A percentile compares a stretch with the other conserved stretches of the same genome.
Conservation (phyloP, 768 basidiomycete genomes). For the Psilocybe cubensis region DNA sequence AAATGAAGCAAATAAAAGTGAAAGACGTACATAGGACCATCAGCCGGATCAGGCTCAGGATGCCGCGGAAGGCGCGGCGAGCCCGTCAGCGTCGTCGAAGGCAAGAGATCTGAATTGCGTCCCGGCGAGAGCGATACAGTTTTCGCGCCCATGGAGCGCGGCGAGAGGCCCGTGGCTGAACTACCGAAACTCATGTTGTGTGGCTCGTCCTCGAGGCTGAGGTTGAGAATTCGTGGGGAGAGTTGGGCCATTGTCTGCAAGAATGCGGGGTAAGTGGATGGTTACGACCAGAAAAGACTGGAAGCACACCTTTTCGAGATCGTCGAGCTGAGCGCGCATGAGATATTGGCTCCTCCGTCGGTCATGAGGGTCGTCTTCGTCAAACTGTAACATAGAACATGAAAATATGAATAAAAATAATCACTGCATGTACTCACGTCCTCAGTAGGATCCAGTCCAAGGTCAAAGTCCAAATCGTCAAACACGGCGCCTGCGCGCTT, state of each 20-base stretch:
- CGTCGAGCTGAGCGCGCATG: constrained; percentile 77
- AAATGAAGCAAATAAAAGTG: not conserved
- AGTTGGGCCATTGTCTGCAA: constrained; percentile 65
- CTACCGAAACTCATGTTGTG: constrained; percentile 28
- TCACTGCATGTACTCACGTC: constrained; percentile 36
- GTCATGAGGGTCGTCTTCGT: constrained; percentile 74
- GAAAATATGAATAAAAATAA: constrained; percentile 18
- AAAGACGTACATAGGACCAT: constrained; percentile 22
- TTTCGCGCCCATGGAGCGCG: constrained; percentile 33
- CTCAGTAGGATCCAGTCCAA: constrained; percentile 49
- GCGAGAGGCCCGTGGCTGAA: constrained; percentile 34
- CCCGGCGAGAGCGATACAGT: constrained; percentile 24
- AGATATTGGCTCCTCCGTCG: constrained; percentile 74
- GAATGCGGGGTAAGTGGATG: not conserved
- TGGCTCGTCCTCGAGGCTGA: constrained; percentile 43
- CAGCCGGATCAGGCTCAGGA: constrained; percentile 31
- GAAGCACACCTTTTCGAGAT: constrained; percentile 66
- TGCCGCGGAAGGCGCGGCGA: constrained; percentile 41
- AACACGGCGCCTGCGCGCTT: constrained; percentile 54
- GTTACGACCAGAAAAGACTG: not conserved
- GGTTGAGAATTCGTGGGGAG: constrained; percentile 56
- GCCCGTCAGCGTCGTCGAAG: too few species aligned
- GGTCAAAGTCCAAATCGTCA: constrained; percentile 55
- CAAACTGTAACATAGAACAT: constrained; percentile 47
- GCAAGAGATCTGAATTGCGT: constrained; percentile 31